Evolutionary conservation across 371 early-diverging fungal genomes (phyloP), one percentile per base, ranked within the genome.

Genomic region (Mucor plumbeus): DNA sequence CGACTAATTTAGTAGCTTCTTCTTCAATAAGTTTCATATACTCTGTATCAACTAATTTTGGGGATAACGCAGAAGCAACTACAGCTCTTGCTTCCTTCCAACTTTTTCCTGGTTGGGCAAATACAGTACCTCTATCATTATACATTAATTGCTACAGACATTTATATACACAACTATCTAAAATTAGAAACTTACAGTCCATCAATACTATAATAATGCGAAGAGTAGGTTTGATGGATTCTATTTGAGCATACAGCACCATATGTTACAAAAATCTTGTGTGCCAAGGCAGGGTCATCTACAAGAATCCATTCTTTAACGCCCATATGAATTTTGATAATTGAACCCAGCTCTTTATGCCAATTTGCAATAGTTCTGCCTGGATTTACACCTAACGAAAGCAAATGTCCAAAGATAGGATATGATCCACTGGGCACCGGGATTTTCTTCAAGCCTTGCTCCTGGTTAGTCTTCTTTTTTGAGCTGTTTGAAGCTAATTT

Each of bases 341-440:
- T 67, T 40, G 67, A 67, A 31, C 67, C 67, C 7, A 50, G 31
- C 43, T 65, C 58, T 35, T 62, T 48, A 62, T 70, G 70, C 70
- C 70, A 70, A 11, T 65, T 33, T 6, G 63, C 8, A 19, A 65
- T 62, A 19, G 41, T 55, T 33, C 26, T 55, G 11, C 55, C 47
- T 39, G 65, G 58, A 5, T 31, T 4, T 1, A 26, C 34, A 1
- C 65, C 62, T 35, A 70, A 53, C 21, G 62, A 60, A 3, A 62
- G 14, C 53, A 70, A 21, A 34, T 65, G 70, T 4, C 70, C 70
- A 39, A 63, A 7, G 41, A 48, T 58, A 14, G 69, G 69, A 15
- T 63, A 68, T 4, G 50, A 19, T 13, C 34, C 39, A 0, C 44
- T 21, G 7, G 63, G 69, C 0, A 41, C 43, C 26, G 71, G 71